phyloP scores from a whole-genome alignment of 2,329 filamentous ascomycete species.

The Fusarium proliferatum region DNA sequence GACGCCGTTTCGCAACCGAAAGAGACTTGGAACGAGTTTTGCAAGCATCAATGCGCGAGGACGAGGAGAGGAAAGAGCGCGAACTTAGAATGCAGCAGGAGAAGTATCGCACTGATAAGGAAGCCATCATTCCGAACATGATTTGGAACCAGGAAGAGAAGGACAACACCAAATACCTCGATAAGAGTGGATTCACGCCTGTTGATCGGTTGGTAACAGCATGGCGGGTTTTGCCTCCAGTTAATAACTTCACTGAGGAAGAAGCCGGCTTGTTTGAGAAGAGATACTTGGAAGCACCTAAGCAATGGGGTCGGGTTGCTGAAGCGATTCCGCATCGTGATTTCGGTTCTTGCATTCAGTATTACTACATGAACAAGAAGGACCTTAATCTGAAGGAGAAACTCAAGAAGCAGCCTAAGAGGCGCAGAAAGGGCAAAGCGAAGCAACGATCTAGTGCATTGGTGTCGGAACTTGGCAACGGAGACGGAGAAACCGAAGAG shows the following conservation, averaged over 20 bases:
- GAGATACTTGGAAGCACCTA: conserved; percentile 78
- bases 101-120: conserved; percentile 79
- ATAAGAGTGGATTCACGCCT: conserved; percentile 73
- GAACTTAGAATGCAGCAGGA: conserved; percentile 73
- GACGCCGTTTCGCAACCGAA: conserved; percentile 74
- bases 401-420: conserved; percentile 71
- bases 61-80: conserved; percentile 76
- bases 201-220: conserved; percentile 74
- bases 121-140: conserved; percentile 79
- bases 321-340: conserved; percentile 74
- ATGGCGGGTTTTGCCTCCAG: conserved; percentile 78
- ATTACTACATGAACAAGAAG: conserved; percentile 86
- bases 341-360: conserved; percentile 84
- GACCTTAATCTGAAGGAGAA: conserved; percentile 81
- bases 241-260: conserved; percentile 79
- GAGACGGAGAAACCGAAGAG: conserved; percentile 67
- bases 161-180: conserved; percentile 68
- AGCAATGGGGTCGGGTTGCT: conserved; percentile 85
- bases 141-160: conserved; percentile 71
- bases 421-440: conserved; percentile 66
- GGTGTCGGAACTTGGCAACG: conserved; percentile 73
- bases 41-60: conserved; percentile 76
- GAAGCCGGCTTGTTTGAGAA: conserved; percentile 79
- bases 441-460: conserved; percentile 72
- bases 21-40: conserved; percentile 78